Base-by-base conservation (phyloP, 139 green algal species). In the Tetraselmis striata region DNA sequence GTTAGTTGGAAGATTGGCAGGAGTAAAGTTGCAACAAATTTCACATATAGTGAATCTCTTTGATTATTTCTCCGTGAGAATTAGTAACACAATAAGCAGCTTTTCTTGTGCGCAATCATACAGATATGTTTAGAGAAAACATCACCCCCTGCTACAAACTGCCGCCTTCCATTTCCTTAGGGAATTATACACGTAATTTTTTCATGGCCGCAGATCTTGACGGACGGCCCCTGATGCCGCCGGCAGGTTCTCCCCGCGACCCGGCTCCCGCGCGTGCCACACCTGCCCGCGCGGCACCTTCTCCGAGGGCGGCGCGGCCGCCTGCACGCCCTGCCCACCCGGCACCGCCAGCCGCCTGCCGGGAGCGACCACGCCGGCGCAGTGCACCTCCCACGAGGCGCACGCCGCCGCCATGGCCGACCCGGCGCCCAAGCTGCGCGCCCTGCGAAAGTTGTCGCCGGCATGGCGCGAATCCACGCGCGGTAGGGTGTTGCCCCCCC, bases 211-310 rank as follows among this genome's bases (percentile, higher is more conserved):
- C 26, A 31, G 23, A 29, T 28, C 25, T 28, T 2, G 32, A 31
- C 78, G 23, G 45, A 31, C 31, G 18, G 2, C 28, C 28, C 78
- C 45, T 67, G 45, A 5, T 67, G 45, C 77, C 1, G 0, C 45
- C 0, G 80, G 80, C 11, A 78, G 84, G 0, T 74, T 75, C 1
- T 75, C 84, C 0, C 2, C 76, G 0, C 24, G 23, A 0, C 23
- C 59, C 25, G 84, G 84, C 31, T 29, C 29, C 32, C 24, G 67
- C 18, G 82, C 85, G 23, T 88, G 85, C 82, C 78, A 75, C 45
- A 88, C 82, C 59, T 86, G 82, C 82, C 79, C 79, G 58, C 59
- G 75, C 2, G 82, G 83, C 77, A 88, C 78, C 27, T 86, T 75
- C 31, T 59, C 78, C 31, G 27, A 28, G 0, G 23, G 67, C 0